phyloP scores from a whole-genome alignment of 495 filamentous ascomycete genomes.

The Pyronema omphalodes region DNA sequence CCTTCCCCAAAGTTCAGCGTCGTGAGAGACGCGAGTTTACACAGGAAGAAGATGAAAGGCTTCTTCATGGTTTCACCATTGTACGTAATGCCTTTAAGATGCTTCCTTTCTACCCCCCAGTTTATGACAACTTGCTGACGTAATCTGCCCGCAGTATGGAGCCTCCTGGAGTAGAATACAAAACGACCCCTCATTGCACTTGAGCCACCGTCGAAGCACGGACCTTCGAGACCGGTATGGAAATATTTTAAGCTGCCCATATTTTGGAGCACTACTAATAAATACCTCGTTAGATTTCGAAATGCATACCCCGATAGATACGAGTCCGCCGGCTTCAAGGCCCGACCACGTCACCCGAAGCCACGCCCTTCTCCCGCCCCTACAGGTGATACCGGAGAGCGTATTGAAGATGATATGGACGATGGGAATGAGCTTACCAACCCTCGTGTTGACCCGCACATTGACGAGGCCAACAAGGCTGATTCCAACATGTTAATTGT shows the following conservation, averaged over 20 bases:
- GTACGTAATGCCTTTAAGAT: slow-evolving; percentile 7
- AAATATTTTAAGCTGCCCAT: slow-evolving; percentile 3
- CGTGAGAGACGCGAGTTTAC: slow-evolving; percentile 23
- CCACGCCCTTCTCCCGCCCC: slow-evolving; percentile 18
- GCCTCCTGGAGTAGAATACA: slow-evolving; percentile 25
- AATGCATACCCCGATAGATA: slow-evolving; percentile 24
- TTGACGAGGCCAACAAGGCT: slow-evolving; percentile 14
- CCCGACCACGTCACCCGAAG: slow-evolving; percentile 19
- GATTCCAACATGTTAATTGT: slow-evolving; percentile 15
- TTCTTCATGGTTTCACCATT: slow-evolving; percentile 21
- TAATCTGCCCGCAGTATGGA: slow-evolving; percentile 12
- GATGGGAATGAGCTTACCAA: background rate
- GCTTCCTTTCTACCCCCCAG: background rate
- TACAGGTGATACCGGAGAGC: slow-evolving; percentile 7
- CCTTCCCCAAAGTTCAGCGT: slow-evolving; percentile 21
- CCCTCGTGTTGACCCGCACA: slow-evolving; percentile 9
- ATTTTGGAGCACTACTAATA: background rate
- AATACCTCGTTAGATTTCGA: slow-evolving; percentile 17
- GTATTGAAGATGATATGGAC: slow-evolving; percentile 10
- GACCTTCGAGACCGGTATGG: slow-evolving; percentile 23
- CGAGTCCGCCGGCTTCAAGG: slow-evolving; percentile 23
- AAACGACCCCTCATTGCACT: slow-evolving; percentile 14
- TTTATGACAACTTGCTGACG: background rate
- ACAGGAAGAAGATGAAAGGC: slow-evolving; percentile 17
- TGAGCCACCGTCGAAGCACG: slow-evolving; percentile 23